Evolutionary conservation across 768 basidiomycete species (phyloP).

Genomic region (Pulveroboletus ravenelii): DNA sequence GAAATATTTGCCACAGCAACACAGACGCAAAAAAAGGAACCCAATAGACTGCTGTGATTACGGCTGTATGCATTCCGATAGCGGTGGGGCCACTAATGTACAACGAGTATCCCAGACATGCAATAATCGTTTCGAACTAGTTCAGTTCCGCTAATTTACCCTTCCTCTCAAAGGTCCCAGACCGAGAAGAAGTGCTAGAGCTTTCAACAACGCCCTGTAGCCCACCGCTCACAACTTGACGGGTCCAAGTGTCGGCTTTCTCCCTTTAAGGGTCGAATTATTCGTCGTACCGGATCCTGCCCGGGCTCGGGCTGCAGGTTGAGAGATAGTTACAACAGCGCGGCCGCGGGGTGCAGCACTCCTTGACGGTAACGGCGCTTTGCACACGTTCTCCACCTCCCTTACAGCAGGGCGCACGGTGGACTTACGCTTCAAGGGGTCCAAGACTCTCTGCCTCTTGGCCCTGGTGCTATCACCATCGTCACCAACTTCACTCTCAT

Average conservation of each 20-base stretch:
- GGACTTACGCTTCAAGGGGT: slow-evolving; percentile 22
- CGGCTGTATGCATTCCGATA: slow-evolving; percentile 5
- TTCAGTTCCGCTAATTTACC: slow-evolving; percentile 8
- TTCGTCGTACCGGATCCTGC: slow-evolving; percentile 7
- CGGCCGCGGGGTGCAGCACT: slow-evolving; percentile 8
- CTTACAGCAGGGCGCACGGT: slow-evolving; percentile 23
- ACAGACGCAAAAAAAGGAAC: not conserved
- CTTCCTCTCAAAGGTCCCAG: slow-evolving; percentile 20
- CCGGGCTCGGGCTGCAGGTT: slow-evolving; percentile 8
- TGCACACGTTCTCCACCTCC: slow-evolving; percentile 13
- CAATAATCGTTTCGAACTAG: not conserved
- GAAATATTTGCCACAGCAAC: not conserved
- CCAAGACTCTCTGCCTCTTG: slow-evolving; percentile 27
- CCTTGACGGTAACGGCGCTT: slow-evolving; percentile 9
- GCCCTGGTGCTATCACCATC: slow-evolving; percentile 6
- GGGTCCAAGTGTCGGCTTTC: slow-evolving; percentile 4
- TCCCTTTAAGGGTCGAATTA: slow-evolving; percentile 11
- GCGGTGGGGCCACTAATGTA: slow-evolving; percentile 19
- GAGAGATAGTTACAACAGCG: slow-evolving; percentile 6
- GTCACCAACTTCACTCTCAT: slow-evolving; percentile 9
- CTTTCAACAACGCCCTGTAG: slow-evolving; percentile 17
- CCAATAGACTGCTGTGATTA: not conserved
- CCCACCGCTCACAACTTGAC: slow-evolving; percentile 9
- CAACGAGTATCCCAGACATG: slow-evolving; percentile 13
- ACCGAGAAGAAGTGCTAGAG: slow-evolving; percentile 25